Conservation (phyloP, 176 grass and related monocot genomes). For the Aechmea fasciata region DNA sequence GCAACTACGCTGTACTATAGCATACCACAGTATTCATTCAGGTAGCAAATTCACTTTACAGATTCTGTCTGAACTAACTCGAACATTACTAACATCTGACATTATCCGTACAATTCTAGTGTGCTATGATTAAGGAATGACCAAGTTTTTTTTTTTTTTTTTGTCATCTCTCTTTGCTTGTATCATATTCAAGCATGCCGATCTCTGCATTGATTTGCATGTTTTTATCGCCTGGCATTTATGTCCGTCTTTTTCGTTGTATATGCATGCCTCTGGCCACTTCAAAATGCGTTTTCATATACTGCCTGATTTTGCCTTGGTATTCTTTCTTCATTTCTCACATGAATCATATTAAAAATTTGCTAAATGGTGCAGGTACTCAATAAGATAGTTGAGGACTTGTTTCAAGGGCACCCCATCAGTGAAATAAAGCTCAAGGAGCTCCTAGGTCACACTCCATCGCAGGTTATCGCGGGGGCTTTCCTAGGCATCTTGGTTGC, state of each 20-base stretch:
- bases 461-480: conserved; percentile 87
- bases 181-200: not conserved
- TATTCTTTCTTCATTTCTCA: not conserved
- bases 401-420: conserved; percentile 94
- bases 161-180: too few species aligned
- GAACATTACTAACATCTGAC: conserved; percentile 2
- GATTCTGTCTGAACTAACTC: not conserved
- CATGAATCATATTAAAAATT: not conserved
- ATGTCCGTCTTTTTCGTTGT: not conserved
- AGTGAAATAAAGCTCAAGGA: conserved; percentile 96
- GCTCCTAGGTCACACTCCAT: conserved; percentile 81
- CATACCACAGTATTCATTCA: too few species aligned
- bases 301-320: not conserved
- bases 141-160: not conserved
- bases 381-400: conserved; percentile 93
- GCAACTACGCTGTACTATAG: too few species aligned
- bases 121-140: not conserved
- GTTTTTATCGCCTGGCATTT: not conserved
- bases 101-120: not conserved
- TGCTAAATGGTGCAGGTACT: conserved; percentile 47
- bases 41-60: too few species aligned
- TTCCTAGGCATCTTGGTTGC: conserved; percentile 70
- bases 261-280: not conserved
- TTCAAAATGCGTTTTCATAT: conserved; percentile 1
- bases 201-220: not conserved